Evolutionary conservation across 208 protist genomes (phyloP).

Genomic region (Blechomonas ayalai): DNA sequence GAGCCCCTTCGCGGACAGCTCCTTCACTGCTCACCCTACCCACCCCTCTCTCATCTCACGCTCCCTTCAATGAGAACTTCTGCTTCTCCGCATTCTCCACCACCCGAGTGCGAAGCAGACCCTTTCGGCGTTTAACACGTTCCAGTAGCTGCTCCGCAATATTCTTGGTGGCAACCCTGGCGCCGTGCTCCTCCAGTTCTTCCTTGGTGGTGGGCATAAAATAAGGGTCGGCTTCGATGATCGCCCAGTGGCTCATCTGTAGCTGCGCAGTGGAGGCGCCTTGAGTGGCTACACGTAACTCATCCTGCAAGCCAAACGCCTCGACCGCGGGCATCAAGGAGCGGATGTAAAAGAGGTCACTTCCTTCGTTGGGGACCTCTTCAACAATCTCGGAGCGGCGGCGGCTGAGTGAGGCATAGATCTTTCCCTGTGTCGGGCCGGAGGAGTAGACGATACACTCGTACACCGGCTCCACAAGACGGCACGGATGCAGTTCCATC

Average conservation of each 20-base stretch:
- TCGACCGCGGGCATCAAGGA: constrained; percentile 95
- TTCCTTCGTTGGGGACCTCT: constrained; percentile 96
- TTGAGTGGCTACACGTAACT: constrained; percentile 91
- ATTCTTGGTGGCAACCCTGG: constrained; percentile 84
- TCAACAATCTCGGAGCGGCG: constrained; percentile 89
- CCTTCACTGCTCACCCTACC: too few species aligned
- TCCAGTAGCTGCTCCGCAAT: constrained; percentile 81
- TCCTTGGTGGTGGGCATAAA: constrained; percentile 96
- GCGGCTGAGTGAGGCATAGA: constrained; percentile 85
- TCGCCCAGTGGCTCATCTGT: constrained; percentile 92
- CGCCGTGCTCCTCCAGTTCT: constrained; percentile 94
- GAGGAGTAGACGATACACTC: constrained; percentile 95
- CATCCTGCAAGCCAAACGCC: constrained; percentile 96
- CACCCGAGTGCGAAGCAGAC: constrained; percentile 71
- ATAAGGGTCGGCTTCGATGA: constrained; percentile 94
- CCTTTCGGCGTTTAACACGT: constrained; percentile 80
- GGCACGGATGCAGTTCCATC: constrained; percentile 85
- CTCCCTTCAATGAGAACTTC: constrained; percentile 85
- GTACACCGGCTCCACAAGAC: constrained; percentile 97
- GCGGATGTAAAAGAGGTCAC: constrained; percentile 93
- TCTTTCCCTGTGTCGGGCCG: constrained; percentile 73
- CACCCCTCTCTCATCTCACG: too few species aligned
- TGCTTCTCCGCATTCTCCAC: constrained; percentile 87
- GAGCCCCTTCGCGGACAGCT: too few species aligned
- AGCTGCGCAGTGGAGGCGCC: constrained; percentile 95